Percentiles rank a stretch among this genome's conserved stretches.
Evolutionary conservation across 257 asterid species (phyloP).

Genomic region (Scutellaria galericulata): DNA sequence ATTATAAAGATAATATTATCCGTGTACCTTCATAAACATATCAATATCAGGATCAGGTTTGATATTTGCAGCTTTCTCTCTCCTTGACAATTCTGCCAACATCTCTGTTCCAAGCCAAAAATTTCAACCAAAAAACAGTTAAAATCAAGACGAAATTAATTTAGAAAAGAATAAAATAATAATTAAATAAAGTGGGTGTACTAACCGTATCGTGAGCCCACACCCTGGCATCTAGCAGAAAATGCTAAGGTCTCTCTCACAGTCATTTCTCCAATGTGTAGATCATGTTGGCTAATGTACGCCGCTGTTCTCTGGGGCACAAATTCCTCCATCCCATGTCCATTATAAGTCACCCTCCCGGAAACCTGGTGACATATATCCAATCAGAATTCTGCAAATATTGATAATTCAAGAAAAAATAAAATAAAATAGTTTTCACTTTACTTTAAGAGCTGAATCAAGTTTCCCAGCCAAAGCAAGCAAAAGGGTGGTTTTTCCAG

Average conservation of each 20-base stretch:
- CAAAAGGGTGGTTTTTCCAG: slow-evolving; percentile 60
- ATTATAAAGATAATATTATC: background rate
- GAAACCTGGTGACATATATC: slow-evolving; percentile 36
- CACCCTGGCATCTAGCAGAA: slow-evolving; percentile 80
- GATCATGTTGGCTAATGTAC: slow-evolving; percentile 66
- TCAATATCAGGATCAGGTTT: slow-evolving; percentile 65
- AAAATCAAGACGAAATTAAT: background rate
- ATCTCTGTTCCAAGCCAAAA: slow-evolving; percentile 54
- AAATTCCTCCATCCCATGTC: slow-evolving; percentile 62
- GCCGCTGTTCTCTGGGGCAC: slow-evolving; percentile 70
- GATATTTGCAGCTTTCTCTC: slow-evolving; percentile 63
- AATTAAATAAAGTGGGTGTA: background rate
- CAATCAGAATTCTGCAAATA: background rate
- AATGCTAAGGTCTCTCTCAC: slow-evolving; percentile 75
- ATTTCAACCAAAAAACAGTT: background rate
- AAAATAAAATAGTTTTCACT: background rate
- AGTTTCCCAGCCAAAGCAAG: slow-evolving; percentile 77
- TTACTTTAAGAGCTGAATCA: slow-evolving; percentile 56
- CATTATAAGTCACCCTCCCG: slow-evolving; percentile 62
- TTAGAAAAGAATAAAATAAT: background rate
- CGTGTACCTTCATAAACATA: slow-evolving; percentile 57
- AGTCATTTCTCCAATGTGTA: slow-evolving; percentile 80
- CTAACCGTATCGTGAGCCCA: slow-evolving; percentile 73
- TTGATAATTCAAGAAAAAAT: background rate
- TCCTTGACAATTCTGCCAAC: slow-evolving; percentile 65